Base-by-base conservation (phyloP, 2,329 filamentous ascomycete genomes). In the Canariomyces notabilis region DNA sequence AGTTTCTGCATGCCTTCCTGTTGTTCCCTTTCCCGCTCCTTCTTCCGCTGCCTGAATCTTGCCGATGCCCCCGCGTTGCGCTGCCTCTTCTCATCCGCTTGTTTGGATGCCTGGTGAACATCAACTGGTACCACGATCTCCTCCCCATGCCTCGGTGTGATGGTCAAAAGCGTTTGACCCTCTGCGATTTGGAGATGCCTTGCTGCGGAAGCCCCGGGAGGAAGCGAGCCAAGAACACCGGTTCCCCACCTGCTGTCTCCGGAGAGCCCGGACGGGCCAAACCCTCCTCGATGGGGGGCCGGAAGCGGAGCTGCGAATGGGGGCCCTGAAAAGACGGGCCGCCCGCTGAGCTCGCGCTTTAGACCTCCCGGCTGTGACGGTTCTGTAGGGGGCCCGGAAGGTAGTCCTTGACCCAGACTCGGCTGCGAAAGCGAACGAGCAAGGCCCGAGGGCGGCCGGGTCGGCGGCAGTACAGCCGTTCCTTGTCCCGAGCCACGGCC, bases 1-100 rank as follows among this genome's bases (percentile, higher is more conserved):
- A 91, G 70, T 55, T 82, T 79, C 41, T 85, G 74, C 52, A 91
- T 82, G 40, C 78, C 83, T 44, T 76, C 74, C 14, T 79, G 79
- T 47, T 83, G 84, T 62, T 89, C 84, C 57, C 79, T 79, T 62
- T 91, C 87, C 63, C 85, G 83, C 59, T 89, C 87, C 67, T 94
- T 94, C 60, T 89, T 82, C 49, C 89, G 78, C 60, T 83, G 80
- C 45, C 89, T 79, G 55, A 94, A 93, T 49, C 89, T 77, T 38
- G 87, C 87, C 46, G 88, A 94, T 5, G 89, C 89, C 38, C 86
- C 86, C 33, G 89, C 89, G 60, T 95, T 95, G 42, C 88, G 79
- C 63, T 85, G 83, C 46, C 89, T 76, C 67, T 93, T 95, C 64
- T 94, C 87, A 59, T 93, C 87, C 32, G 87, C 86, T 57, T 87